Evolutionary conservation across 495 filamentous ascomycete genomes (phyloP), one percentile per base, ranked within the genome.

Genomic region (Evernia prunastri): DNA sequence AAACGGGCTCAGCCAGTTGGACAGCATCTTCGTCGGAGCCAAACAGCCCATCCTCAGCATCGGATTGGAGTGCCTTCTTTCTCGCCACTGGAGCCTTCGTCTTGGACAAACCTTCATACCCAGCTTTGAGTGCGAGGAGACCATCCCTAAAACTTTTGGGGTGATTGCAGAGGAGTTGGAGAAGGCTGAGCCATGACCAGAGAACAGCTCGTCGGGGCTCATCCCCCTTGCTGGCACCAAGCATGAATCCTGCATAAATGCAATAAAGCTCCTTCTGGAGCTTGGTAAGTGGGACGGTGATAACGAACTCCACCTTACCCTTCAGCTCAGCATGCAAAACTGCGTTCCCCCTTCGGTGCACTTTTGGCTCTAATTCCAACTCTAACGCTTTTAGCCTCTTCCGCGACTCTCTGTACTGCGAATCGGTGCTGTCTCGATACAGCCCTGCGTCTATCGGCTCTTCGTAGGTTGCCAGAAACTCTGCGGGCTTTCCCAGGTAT

Each of bases 281-380:
- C 1, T 74, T 63, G 0, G 89, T 91, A 37, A 94, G 70, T 8
- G 87, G 81, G 11, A 96, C 78, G 0, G 78, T 86, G 47, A 97
- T 80, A 42, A 95, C 79, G 69, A 95, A 96, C 68, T 97, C 92
- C 18, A 79, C 81, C 67, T 96, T 97, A 0, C 74, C 69, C 3
- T 87, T 87, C 13, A 96, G 77, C 42, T 86, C 81, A 13, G 81
- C 72, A 39, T 78, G 76, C 25, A 96, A 78, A 4, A 84, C 86
- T 9, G 81, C 79, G 60, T 88, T 86, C 66, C 89, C 89, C 15
- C 81, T 83, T 45, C 93, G 82, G 68, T 91, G 80, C 27, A 96
- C 85, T 71, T 96, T 96, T 8, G 90, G 91, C 3, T 79, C 80
- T 51, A 96, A 81, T 49, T 86, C 85, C 11, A 81, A 71, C 66